Evolutionary conservation across 768 basidiomycete species (phyloP), one percentile per base, ranked within the genome.

Genomic region (Suillus discolor): DNA sequence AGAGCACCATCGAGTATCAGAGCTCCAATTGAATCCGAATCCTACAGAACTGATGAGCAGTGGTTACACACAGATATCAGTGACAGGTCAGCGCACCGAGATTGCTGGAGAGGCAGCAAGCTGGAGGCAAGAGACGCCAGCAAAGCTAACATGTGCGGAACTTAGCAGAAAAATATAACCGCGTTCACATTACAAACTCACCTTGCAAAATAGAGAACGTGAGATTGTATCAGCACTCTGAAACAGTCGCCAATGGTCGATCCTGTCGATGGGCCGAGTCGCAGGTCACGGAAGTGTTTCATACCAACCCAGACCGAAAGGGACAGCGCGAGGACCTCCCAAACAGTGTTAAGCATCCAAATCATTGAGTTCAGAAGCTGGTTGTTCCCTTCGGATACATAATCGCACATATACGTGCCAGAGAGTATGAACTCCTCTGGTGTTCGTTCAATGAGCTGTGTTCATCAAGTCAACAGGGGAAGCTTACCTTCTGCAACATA

Each of bases 381-480:
- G n/a, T 3, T 0, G 3, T 23, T 2, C 47, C 0, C 2, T 23
- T 5, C n/a, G 6, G 4, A 6, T 5, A 0, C 2, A 23, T 5
- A 23, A 23, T 0, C 0, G 47, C 47, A 49, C 12, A 1, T 12
- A 49, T 49, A 13, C 6, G 13, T 13, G 13, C 23, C 47, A 49
- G n/a, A 49, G 23, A 49, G n/a, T 23, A 49, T 13, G 2, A 6
- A 5, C 5, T 23, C 47, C 47, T 23, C 47, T 49, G 23, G n/a
- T 49, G 13, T 49, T 49, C 4, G 11, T 49, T 13, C n/a, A 20
- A 3, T 44, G 44, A 44, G 44, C 18, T 3, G 20, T 20, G 44
- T 20, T 44, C 44, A 4, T 44, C 44, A 44, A 9, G 3, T 44
- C 7, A 8, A 4, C 18, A 44, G 9, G 44, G 3, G 4, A 44